phyloP scores from a whole-genome alignment of 129 eudicot genomes.

The Artemisia annua region DNA sequence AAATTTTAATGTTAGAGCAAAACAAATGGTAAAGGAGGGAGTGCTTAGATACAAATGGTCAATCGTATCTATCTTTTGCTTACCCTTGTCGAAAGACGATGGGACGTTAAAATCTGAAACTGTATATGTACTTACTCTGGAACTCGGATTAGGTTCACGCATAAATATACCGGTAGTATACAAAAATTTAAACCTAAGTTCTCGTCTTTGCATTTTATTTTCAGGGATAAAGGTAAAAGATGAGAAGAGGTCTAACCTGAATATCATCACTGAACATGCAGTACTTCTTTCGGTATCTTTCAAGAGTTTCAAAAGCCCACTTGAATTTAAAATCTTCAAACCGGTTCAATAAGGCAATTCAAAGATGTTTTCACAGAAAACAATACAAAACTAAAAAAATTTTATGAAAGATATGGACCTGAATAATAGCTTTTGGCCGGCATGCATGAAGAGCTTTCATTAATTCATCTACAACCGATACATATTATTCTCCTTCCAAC shows the following conservation, averaged over 20 bases:
- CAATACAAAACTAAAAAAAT: not conserved
- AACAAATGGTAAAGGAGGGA: no score
- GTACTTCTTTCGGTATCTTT: conserved; percentile 70
- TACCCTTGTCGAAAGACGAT: no score
- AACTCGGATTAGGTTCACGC: no score
- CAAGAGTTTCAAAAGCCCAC: conserved; percentile 94
- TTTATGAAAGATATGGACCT: conserved; percentile 45
- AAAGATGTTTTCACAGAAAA: not conserved
- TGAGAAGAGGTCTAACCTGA: conserved; percentile 49
- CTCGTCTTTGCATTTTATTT: no score
- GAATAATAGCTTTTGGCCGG: conserved; percentile 96
- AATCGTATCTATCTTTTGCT: no score
- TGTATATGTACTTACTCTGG: no score
- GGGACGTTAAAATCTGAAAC: no score
- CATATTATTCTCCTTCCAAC: conserved; percentile 93
- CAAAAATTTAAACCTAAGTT: no score
- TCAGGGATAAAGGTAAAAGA: no score
- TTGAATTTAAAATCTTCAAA: conserved; percentile 96
- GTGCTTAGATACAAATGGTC: no score
- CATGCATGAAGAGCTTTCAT: conserved; percentile 95
- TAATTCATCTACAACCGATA: conserved; percentile 84
- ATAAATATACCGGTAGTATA: no score
- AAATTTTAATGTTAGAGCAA: no score
- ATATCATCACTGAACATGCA: conserved; percentile 98
- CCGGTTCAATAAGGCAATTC: conserved; percentile 38